Percentiles rank a stretch among this genome's conserved stretches.
Conservation (phyloP, 305 asterid species). For the Fraxinus baroniana region DNA sequence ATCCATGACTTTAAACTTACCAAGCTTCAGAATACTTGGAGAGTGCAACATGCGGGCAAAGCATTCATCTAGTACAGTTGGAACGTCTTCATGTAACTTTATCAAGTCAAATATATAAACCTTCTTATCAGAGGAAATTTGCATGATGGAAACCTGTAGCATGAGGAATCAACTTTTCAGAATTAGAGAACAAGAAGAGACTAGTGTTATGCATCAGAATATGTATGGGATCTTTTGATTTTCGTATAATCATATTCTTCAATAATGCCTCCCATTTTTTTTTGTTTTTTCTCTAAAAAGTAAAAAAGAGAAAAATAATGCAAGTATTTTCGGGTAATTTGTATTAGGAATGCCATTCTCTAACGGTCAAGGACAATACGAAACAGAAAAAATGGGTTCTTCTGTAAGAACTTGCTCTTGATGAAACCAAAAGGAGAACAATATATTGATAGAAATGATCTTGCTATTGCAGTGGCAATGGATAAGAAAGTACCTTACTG, state of each 20-base stretch:
- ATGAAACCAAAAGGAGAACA: not conserved
- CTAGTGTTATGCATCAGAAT: not conserved
- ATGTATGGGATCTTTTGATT: not conserved
- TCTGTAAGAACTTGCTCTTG: not conserved
- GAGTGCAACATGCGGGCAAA: conserved; percentile 73
- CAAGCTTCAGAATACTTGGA: conserved; percentile 81
- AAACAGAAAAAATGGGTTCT: not conserved
- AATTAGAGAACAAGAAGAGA: not conserved
- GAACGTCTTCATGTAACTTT: conserved; percentile 60
- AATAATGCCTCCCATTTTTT: not conserved
- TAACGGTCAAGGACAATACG: not conserved
- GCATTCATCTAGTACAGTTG: conserved; percentile 68
- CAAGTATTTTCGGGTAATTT: not conserved
- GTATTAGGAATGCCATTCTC: not conserved
- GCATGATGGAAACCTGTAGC: conserved; percentile 92
- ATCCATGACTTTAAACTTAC: conserved; percentile 38
- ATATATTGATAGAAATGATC: not conserved
- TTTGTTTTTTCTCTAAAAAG: no score
- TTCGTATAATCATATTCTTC: not conserved
- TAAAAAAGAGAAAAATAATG: not conserved
- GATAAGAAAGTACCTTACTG: conserved; percentile 56
- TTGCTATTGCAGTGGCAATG: conserved; percentile 11
- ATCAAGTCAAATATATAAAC: conserved; percentile 86
- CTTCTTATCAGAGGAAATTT: conserved; percentile 81
- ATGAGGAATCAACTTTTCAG: not conserved